phyloP scores from a whole-genome alignment of 148 eudicot genomes.

The Polygonum maritimum region DNA sequence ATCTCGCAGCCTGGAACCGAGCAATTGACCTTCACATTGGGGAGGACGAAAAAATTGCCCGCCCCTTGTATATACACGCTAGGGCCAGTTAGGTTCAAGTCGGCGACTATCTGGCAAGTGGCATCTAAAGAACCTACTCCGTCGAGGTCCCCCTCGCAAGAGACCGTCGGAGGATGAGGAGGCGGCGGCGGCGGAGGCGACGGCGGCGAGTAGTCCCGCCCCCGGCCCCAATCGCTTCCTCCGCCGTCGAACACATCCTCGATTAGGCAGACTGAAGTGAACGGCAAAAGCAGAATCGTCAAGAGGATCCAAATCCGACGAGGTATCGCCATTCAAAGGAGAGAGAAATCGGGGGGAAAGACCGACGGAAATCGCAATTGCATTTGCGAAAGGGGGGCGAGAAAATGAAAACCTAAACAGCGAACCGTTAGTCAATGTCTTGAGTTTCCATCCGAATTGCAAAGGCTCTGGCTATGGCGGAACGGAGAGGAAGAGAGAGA shows the following conservation, averaged over 20 bases:
- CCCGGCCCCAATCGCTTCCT: constrained; percentile 19
- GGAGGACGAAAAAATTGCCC: constrained; percentile 79
- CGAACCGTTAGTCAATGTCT: not conserved
- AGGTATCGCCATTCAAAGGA: constrained; percentile 13
- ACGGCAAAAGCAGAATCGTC: constrained; percentile 14
- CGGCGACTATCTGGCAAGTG: constrained; percentile 66
- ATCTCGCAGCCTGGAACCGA: constrained; percentile 55
- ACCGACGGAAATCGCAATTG: constrained; percentile 7
- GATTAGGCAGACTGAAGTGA: not conserved
- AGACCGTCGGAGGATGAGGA: constrained; percentile 75
- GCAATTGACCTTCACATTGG: constrained; percentile 50
- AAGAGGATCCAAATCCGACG: constrained; percentile 10
- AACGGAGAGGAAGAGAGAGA: not conserved
- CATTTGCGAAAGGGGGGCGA: not conserved
- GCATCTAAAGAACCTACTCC: constrained; percentile 79
- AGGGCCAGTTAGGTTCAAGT: constrained; percentile 53
- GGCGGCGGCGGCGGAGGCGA: constrained; percentile 96
- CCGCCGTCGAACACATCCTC: not conserved
- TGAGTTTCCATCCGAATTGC: not conserved
- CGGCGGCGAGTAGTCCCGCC: constrained; percentile 78
- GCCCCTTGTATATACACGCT: constrained; percentile 66
- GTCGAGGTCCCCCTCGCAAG: constrained; percentile 74
- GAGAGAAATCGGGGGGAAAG: not conserved
- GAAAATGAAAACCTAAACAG: not conserved
- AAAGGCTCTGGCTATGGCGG: not conserved